Conservation (phyloP, 257 asterid genomes). For the Thymus mandschuricus region DNA sequence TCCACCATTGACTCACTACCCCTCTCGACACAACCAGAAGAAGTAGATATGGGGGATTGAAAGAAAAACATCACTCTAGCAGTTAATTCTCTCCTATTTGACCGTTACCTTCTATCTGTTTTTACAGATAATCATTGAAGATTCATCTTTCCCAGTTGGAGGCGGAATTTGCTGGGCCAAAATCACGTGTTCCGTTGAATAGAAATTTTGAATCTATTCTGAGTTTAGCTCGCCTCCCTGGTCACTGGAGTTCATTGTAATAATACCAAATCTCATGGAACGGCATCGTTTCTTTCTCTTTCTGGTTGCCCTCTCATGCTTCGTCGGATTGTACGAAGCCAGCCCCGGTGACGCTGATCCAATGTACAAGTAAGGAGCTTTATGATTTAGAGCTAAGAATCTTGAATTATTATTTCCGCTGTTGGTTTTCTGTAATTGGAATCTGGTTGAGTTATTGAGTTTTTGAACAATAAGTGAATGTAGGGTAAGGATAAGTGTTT, state of each 20-base stretch:
- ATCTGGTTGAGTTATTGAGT: not conserved
- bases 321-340: slow-evolving; percentile 49
- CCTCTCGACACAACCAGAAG: slow-evolving; percentile 10
- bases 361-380: slow-evolving; percentile 54
- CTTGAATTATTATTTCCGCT: not conserved
- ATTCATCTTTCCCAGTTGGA: slow-evolving; percentile 28
- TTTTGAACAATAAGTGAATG: not conserved
- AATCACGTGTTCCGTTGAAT: slow-evolving; percentile 28
- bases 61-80: not conserved
- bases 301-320: slow-evolving; percentile 46
- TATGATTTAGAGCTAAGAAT: not conserved
- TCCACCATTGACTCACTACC: slow-evolving; percentile 26
- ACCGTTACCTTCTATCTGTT: not conserved
- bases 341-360: slow-evolving; percentile 85
- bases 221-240: slow-evolving; percentile 9
- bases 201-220: slow-evolving; percentile 12
- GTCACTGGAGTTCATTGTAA: not conserved
- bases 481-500: slow-evolving; percentile 18
- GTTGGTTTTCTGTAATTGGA: slow-evolving; percentile 17
- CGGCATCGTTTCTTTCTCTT: slow-evolving; percentile 47
- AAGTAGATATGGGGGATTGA: not conserved
- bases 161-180: slow-evolving; percentile 36
- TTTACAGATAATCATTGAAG: not conserved
- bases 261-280: slow-evolving; percentile 43
- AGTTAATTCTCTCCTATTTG: not conserved